A percentile compares a stretch with the other conserved stretches of the same genome.
Evolutionary conservation across 768 basidiomycete genomes (phyloP).

Genomic region (Termitomyces sp.): DNA sequence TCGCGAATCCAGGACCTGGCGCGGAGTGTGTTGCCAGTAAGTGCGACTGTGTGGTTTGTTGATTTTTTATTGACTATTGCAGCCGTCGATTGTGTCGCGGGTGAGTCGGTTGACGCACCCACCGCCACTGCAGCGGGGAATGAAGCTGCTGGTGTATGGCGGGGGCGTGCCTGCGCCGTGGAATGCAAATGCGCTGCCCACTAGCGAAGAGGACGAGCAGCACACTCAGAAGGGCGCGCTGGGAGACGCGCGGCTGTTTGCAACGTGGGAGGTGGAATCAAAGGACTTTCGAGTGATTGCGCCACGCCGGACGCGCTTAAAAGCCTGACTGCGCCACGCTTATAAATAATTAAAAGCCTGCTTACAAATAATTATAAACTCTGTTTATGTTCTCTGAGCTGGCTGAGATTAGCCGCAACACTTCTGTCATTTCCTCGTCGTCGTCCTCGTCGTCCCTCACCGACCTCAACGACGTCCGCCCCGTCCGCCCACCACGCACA

Average conservation of each 20-base stretch:
- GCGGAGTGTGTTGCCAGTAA: slow-evolving; percentile 61
- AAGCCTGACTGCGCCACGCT: not conserved
- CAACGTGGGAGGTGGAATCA: slow-evolving; percentile 55
- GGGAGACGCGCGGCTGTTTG: slow-evolving; percentile 50
- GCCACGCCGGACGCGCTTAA: slow-evolving; percentile 26
- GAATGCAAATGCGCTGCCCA: slow-evolving; percentile 39
- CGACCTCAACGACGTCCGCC: slow-evolving; percentile 24
- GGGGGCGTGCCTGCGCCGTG: slow-evolving; percentile 48
- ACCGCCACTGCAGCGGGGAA: slow-evolving; percentile 53
- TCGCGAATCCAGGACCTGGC: slow-evolving; percentile 68
- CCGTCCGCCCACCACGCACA: slow-evolving; percentile 54
- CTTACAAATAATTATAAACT: not conserved
- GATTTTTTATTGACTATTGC: not conserved
- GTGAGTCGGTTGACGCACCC: slow-evolving; percentile 66
- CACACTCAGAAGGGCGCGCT: slow-evolving; percentile 28
- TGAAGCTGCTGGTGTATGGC: slow-evolving; percentile 45
- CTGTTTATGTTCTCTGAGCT: slow-evolving; percentile 22
- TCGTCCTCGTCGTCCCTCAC: slow-evolving; percentile 45
- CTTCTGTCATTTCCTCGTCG: slow-evolving; percentile 71
- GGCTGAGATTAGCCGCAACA: slow-evolving; percentile 70
- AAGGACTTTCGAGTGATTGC: slow-evolving; percentile 42
- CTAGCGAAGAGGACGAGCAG: slow-evolving; percentile 23
- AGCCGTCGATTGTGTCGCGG: slow-evolving; percentile 56
- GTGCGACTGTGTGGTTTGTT: not conserved
- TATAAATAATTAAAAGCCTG: too few species aligned